Base-by-base conservation (phyloP, 352 stramenopile species). In the Globisporangium lucens region DNA sequence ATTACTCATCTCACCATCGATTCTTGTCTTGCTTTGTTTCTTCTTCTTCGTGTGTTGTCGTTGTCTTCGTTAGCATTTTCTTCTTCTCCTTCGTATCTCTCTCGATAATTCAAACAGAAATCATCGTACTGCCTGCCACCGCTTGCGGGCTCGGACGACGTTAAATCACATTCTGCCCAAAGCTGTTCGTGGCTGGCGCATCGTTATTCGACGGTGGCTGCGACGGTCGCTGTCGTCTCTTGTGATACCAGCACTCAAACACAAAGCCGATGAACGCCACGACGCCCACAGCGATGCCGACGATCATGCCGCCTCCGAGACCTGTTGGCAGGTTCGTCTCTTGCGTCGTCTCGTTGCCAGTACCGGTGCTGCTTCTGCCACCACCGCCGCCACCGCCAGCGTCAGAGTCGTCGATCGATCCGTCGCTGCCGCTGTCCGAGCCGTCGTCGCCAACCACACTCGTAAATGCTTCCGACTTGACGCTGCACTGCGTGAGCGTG, bases 191-290 rank as follows among this genome's bases (percentile, higher is more conserved):
- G 47, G 46, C 51, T 33, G 65, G 49, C 24, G 38, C 61, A 20
- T 65, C 38, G 20, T 29, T 65, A 36, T 20, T 64, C 6, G 61
- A 36, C 20, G 17, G n/a, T 36, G 30, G 55, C 13, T 35, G 62
- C 52, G 71, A 2, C 1, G 68, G 68, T 33, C 64, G 59, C 71
- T 92, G 78, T 46, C 79, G 79, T 71, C 77, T 78, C 61, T 90
- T 91, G 76, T 95, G 87, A 69, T 89, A 71, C 49, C 65, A 63
- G 67, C 79, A 93, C 68, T 95, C 87, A 58, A 90, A 82, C 15
- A 85, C 41, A 63, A 95, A 95, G 30, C 85, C 87, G 1, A 75
- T 61, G 17, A 89, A 9, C 2, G 87, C 87, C 38, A 93, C 70
- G 17, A 77, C 75, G 12, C 75, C 85, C n/a, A 95, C 84, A 30